Percentiles rank a stretch among this genome's conserved stretches.
Conservation (phyloP, 768 basidiomycete genomes). For the Tricholoma terreum region DNA sequence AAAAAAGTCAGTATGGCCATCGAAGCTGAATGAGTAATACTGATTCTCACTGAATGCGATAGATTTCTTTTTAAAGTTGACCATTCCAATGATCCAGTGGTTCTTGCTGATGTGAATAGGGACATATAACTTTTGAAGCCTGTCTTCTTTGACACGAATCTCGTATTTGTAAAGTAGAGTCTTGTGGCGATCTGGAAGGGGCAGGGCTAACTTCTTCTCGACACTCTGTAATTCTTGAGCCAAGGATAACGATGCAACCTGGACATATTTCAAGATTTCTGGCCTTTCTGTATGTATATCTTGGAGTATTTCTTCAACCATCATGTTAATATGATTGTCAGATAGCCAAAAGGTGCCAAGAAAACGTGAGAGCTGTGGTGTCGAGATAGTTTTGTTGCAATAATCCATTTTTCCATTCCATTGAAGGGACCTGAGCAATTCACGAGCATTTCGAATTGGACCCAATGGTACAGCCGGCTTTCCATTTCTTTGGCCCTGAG, state of each 20-base stretch:
- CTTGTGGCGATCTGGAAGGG: no score
- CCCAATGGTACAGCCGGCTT: neutral
- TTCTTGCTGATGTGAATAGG: slow-evolving; percentile 17
- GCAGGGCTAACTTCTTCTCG: no score
- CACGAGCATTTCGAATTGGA: neutral
- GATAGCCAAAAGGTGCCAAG: slow-evolving; percentile 6
- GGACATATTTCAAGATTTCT: neutral
- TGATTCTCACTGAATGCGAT: slow-evolving; percentile 9
- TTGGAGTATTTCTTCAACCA: slow-evolving; percentile 6
- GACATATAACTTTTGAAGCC: slow-evolving; percentile 7
- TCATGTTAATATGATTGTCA: slow-evolving; percentile 5
- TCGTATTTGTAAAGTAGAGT: no score
- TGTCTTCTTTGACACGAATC: neutral
- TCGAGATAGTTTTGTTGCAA: neutral
- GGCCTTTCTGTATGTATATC: slow-evolving; percentile 1
- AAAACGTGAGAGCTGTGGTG: neutral
- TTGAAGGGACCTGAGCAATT: neutral
- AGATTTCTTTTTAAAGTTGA: slow-evolving; percentile 11
- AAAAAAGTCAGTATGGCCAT: no score
- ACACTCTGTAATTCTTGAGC: neutral
- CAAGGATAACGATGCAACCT: slow-evolving; percentile 8
- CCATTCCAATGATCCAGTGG: slow-evolving; percentile 17
- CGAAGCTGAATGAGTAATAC: no score
- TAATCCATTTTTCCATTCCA: slow-evolving; percentile 4
- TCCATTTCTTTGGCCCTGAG: neutral